Evolutionary conservation across 768 basidiomycete genomes (phyloP).

Genomic region (Postia placenta): DNA sequence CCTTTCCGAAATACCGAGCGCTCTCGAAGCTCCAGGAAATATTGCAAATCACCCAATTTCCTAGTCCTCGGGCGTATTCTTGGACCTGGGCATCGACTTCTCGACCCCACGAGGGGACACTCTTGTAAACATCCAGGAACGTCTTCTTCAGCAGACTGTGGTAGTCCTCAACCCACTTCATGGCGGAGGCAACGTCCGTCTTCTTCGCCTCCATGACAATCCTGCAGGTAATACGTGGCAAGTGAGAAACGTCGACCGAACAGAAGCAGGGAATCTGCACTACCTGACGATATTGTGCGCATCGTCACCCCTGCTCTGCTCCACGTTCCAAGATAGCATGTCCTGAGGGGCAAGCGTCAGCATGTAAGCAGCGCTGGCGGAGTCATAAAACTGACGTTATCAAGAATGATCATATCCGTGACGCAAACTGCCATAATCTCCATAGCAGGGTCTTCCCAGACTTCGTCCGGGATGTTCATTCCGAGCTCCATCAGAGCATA

Average conservation of each 20-base stretch:
- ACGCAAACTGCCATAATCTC: conserved; percentile 29
- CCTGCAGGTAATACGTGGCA: too few species aligned
- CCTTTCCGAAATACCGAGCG: too few species aligned
- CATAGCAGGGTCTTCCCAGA: conserved; percentile 48
- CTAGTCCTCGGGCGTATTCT: conserved; percentile 21
- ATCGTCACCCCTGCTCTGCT: conserved; percentile 21
- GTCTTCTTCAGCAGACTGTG: not conserved
- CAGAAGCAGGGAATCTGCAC: too few species aligned
- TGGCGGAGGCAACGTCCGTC: conserved; percentile 10
- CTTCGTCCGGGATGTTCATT: conserved; percentile 41
- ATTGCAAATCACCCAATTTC: conserved; percentile 18
- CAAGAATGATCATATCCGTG: conserved; percentile 41
- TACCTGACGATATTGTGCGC: conserved; percentile 21
- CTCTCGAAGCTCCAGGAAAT: too few species aligned
- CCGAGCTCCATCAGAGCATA: conserved; percentile 22
- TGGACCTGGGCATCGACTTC: conserved; percentile 19
- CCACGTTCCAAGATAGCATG: conserved; percentile 23
- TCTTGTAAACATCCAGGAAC: conserved; percentile 16
- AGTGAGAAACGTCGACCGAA: too few species aligned
- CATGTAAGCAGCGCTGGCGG: not conserved
- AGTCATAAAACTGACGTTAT: conserved; percentile 42
- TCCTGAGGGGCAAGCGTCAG: conserved; percentile 14
- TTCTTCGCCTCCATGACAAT: conserved; percentile 17
- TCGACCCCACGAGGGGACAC: conserved; percentile 20
- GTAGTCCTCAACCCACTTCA: conserved; percentile 7